Evolutionary conservation across 345 rosid species (phyloP).

Genomic region (Rhodomyrtus tomentosa): DNA sequence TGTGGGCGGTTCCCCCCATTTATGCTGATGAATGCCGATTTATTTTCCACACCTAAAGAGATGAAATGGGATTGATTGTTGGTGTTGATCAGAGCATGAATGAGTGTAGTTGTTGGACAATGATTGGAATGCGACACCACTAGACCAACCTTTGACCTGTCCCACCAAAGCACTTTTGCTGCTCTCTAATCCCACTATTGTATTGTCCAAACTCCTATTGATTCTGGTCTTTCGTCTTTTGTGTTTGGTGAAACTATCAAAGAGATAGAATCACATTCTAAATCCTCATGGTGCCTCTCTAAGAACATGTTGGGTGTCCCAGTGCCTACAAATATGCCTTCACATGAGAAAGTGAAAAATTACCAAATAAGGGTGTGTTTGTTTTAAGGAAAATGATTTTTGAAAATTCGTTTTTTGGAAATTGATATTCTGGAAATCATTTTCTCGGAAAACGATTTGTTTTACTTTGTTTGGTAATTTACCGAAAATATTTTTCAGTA

Average conservation of each 20-base stretch:
- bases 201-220: neutral
- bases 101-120: slow-evolving; percentile 8
- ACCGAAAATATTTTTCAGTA: too few species aligned
- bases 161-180: neutral
- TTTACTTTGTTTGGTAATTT: too few species aligned
- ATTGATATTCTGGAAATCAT: too few species aligned
- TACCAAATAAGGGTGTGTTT: too few species aligned
- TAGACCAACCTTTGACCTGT: slow-evolving; percentile 20
- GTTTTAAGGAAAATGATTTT: too few species aligned
- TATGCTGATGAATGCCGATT: neutral
- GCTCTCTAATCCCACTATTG: neutral
- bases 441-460: too few species aligned
- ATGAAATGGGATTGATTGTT: neutral
- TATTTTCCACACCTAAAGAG: neutral
- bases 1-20: neutral
- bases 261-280: neutral
- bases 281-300: neutral
- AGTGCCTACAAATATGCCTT: neutral
- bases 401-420: too few species aligned
- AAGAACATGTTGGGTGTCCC: neutral
- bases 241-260: neutral
- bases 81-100: neutral
- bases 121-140: slow-evolving; percentile 16
- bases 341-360: neutral
- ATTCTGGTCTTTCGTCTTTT: neutral